Base-by-base conservation (phyloP, 768 basidiomycete genomes). In the Leccinum ochraceum region DNA sequence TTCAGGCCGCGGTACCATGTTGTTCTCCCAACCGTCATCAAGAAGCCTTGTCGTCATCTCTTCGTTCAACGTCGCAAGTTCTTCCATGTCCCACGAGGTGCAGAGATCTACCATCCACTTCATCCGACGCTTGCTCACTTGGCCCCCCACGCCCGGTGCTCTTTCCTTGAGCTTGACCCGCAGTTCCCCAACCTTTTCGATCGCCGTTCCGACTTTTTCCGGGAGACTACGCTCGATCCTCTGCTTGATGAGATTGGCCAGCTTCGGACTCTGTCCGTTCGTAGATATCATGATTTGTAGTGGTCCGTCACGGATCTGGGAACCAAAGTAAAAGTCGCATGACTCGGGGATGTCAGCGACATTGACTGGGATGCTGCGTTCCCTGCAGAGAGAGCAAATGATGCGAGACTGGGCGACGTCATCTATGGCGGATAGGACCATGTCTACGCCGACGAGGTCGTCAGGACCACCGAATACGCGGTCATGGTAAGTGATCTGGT, bases 251-350 rank as follows among this genome's bases (percentile, higher is more conserved):
- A 97, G 79, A 63, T 89, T 89, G 4, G 95, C 94, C 70, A 98
- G 81, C 69, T 92, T 88, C 2, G 97, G 97, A 13, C 94, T 92
- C 67, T 91, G 87, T 34, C 97, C 97, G 62, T 92, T 92, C 4
- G 97, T 98, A 17, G 94, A 95, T 55, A 99, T 87, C 90, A 98
- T 90, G 64, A 99, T 86, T 75, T 97, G 95, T 24, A 99, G 78
- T 0, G 95, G 92, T 1, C 96, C 95, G 61, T 87, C 83, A 32
- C 93, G 88, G 61, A 98, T 86, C 73, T 94, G 92, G 3, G 93
- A 90, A 54, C 97, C 97, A 77, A 98, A 99, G 80, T 95, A 98
- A 71, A 99, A 99, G 76, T 99, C 96, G 80, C 97, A 99, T 48
- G 88, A 84, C 49, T 91, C 86, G 3, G 97, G 97, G 61, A 98